Percentiles rank a stretch among this genome's conserved stretches.
Evolutionary conservation across 345 rosid species (phyloP).

Genomic region (Corchorus capsularis): DNA sequence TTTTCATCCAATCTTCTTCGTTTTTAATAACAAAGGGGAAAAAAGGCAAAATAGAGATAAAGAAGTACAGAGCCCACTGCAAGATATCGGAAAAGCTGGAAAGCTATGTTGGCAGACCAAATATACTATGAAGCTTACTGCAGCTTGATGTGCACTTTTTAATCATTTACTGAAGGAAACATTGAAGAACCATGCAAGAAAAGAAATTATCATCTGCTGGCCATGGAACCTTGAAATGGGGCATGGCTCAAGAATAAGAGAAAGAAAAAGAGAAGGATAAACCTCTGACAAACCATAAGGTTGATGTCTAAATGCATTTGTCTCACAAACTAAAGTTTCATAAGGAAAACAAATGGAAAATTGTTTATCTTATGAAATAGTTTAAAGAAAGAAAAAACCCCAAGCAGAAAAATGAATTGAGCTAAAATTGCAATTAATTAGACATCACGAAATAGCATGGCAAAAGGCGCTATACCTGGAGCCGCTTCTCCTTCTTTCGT

Average conservation of each 20-base stretch:
- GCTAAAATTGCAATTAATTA: neutral
- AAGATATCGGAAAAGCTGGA: neutral
- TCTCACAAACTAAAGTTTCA: neutral
- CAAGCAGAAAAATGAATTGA: neutral
- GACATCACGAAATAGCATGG: neutral
- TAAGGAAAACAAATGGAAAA: neutral
- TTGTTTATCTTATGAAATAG: neutral
- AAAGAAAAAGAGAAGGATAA: neutral
- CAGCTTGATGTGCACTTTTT: neutral
- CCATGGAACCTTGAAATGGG: neutral
- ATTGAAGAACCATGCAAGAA: constrained; percentile 5
- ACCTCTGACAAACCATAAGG: neutral
- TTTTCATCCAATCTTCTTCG: neutral
- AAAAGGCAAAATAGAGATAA: neutral
- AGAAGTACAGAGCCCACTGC: neutral
- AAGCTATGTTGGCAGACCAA: constrained; percentile 11
- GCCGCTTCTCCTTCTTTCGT: constrained; percentile 87
- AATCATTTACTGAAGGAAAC: neutral
- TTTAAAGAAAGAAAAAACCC: neutral
- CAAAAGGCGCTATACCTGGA: constrained; percentile 52
- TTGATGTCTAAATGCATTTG: neutral
- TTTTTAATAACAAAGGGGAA: neutral
- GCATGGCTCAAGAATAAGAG: neutral
- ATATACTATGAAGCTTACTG: neutral
- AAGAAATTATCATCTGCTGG: constrained; percentile 2